Evolutionary conservation across 2,329 filamentous ascomycete genomes (phyloP), one percentile per base, ranked within the genome.

Genomic region (Hypoxylon sp.): DNA sequence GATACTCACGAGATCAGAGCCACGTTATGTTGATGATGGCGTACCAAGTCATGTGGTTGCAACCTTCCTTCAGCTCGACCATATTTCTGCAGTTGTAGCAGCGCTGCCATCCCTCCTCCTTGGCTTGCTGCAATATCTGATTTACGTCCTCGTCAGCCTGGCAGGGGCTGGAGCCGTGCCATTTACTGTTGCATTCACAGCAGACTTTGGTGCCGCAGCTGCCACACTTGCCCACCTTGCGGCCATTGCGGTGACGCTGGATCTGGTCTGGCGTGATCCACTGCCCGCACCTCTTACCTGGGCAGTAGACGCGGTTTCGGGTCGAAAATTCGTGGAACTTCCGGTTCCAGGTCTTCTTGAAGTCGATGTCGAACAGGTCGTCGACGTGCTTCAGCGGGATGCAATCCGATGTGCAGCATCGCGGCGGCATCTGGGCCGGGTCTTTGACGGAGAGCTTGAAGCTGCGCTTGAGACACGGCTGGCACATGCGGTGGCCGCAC

Each of bases 31-130:
- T 34, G 34, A 23, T 3, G 9, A 5, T 17, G 29, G 73, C 83
- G 72, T 76, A 89, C 87, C 91, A 96, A 19, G 84, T 91, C 83
- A 95, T 93, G 68, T 93, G 91, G 71, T 93, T 92, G 71, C 88
- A 91, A 32, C 90, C 90, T 69, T 93, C 89, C 61, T 87, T 87
- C 38, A 91, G 74, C 69, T 95, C 89, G 32, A 95, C 88, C 75
- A 89, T 79, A 27, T 81, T 77, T 57, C 80, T 83, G 72, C 91
- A 96, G 56, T 78, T 84, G 66, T 85, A 86, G 69, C 90, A 96
- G 35, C 83, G 78, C 68, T 90, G 86, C 86, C 87, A 92, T 16
- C 88, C 87, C 42, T 86, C 77, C 17, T 84, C 76, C 60, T 84
- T 83, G 5, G 86, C 86, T 51, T 87, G 77, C 40, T 83, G 79